Percentiles rank a stretch among this genome's conserved stretches.
phyloP scores from a whole-genome alignment of 805 yeast genomes.

The Yamadazyma olivae region DNA sequence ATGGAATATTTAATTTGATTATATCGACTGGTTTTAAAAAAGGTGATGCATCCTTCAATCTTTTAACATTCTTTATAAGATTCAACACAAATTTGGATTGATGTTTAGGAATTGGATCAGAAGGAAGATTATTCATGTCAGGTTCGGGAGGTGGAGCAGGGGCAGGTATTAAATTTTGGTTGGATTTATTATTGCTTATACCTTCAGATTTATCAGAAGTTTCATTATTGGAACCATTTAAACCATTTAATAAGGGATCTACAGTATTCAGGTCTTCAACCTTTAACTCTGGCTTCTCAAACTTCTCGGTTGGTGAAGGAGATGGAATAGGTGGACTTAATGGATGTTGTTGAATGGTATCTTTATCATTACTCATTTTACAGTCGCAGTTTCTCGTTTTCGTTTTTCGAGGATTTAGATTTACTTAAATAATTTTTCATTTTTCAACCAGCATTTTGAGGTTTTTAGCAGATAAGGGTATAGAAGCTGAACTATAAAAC shows the following conservation, averaged over 20 bases:
- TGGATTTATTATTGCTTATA: conserved; percentile 6
- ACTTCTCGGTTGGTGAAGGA: conserved; percentile 29
- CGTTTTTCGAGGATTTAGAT: neutral
- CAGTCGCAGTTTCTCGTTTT: neutral
- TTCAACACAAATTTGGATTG: conserved; percentile 78
- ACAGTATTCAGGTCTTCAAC: neutral
- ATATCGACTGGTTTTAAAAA: conserved; percentile 89
- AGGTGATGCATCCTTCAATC: conserved; percentile 90
- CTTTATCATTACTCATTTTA: conserved; percentile 1
- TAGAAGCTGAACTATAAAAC: too few relatives aligned
- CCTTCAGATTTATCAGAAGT: neutral
- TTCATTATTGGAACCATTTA: neutral
- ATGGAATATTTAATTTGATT: conserved; percentile 83
- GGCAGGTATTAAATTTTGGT: conserved; percentile 58
- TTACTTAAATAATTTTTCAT: conserved; percentile 5
- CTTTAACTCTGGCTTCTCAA: neutral
- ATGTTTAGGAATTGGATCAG: conserved; percentile 70
- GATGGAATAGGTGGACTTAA: conserved; percentile 37
- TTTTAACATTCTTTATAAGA: conserved; percentile 78
- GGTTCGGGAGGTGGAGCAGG: conserved; percentile 76
- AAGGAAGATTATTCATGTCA: conserved; percentile 66
- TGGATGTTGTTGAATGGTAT: conserved; percentile 3
- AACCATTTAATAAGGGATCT: neutral
- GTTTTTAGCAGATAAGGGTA: neutral
- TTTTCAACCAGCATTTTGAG: neutral